Evolutionary conservation across 495 filamentous ascomycete species (phyloP), one percentile per base, ranked within the genome.

Genomic region (Endocarpon pusillum): DNA sequence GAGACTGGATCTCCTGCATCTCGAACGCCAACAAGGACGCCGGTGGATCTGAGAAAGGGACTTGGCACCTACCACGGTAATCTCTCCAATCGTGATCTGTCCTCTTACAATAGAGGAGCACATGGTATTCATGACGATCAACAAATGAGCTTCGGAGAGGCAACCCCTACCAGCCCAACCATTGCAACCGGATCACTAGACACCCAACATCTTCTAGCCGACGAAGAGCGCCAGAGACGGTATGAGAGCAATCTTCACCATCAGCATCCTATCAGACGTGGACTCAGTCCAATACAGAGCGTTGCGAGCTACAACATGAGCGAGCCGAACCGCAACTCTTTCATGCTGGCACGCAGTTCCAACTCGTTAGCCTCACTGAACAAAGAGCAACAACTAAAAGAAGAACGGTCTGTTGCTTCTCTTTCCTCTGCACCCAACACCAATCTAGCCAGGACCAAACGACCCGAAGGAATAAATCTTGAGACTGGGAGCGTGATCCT

Each of bases 281-380:
- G 70, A 10, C 54, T 86, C 15, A 92, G 85, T 52, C 85, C 84
- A 0, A 83, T 91, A 34, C 84, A 87, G 41, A 92, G 85, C 38
- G 76, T 89, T 19, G 81, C 81, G 0, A 85, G 84, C 34, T 79
- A 76, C 41, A 70, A 66, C 19, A 64, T 59, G 12, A 66, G 56
- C 27, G 69, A 71, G 28, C 57, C 50, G 9, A 53, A 62, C 29
- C 61, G 61, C 32, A 60, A 73, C 27, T 67, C 67, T 10, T 40
- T 40, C 35, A 45, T 48, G 32, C 43, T 53, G n/a, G 59, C 53
- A 24, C 61, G 53, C 11, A 66, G 58, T 32, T 54, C 54, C 12
- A 54, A 51, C 34, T 61, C 69, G 19, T 53, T 61, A 35, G 62
- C 64, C 8, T 52, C 54, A 14, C 27, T 54, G 9, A 44, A 44